Evolutionary conservation across 768 basidiomycete genomes (phyloP).

Genomic region (Mrakia gelida): DNA sequence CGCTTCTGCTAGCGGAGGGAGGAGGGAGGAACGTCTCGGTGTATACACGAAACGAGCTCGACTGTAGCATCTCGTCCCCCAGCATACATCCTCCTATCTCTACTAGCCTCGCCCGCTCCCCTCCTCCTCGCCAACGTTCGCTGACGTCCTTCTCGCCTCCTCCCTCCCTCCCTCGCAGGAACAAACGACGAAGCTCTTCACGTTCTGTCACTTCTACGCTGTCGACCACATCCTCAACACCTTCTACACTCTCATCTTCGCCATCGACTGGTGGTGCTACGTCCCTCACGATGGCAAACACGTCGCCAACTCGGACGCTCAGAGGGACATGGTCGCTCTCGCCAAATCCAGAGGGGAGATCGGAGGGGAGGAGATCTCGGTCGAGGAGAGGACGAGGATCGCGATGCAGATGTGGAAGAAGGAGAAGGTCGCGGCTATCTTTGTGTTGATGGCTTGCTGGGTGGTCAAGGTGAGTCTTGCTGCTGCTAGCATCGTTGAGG

Average conservation of each 20-base stretch:
- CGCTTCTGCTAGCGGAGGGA: not conserved
- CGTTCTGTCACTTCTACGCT: constrained; percentile 87
- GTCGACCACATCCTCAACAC: constrained; percentile 88
- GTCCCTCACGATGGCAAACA: constrained; percentile 85
- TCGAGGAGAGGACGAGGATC: constrained; percentile 62
- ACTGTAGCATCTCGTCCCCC: no score
- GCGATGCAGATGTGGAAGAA: constrained; percentile 82
- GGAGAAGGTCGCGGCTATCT: constrained; percentile 76
- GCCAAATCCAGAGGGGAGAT: constrained; percentile 46
- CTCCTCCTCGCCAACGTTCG: not conserved
- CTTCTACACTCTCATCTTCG: constrained; percentile 87
- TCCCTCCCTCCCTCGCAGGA: constrained; percentile 55
- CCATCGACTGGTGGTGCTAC: constrained; percentile 82
- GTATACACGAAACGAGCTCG: no score
- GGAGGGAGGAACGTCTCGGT: no score
- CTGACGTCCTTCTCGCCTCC: not conserved
- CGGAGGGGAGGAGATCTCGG: constrained; percentile 47
- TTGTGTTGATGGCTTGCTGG: constrained; percentile 79
- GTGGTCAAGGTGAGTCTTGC: constrained; percentile 64
- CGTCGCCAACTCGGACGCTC: constrained; percentile 77
- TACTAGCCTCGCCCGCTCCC: not conserved
- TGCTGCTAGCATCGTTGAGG: not conserved
- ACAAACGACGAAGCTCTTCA: constrained; percentile 73
- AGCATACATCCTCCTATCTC: not conserved
- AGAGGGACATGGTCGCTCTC: constrained; percentile 69